Base-by-base conservation (phyloP, 2,329 filamentous ascomycete genomes). In the Simplicillium aogashimaense region DNA sequence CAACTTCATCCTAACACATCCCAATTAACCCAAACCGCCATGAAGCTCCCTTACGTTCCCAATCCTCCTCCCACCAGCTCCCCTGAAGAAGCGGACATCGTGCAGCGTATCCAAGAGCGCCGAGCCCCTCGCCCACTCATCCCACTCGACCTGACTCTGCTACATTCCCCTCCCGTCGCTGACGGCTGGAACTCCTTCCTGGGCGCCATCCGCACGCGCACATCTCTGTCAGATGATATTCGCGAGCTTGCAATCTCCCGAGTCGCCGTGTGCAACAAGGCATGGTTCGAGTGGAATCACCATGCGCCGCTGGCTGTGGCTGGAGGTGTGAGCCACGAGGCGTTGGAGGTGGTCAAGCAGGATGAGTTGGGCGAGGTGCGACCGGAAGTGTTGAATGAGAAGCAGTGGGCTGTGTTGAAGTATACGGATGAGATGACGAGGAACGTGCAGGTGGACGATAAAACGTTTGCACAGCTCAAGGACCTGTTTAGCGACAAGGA, bases 351-450 rank as follows among this genome's bases (percentile, higher is more conserved):
- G 4, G 59, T 72, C 29, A 66, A 63, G 59, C 45, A 46, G 18
- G 53, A 60, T 15, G 52, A 40, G 0, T 45, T 58, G 3, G 49
- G 49, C 1, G 45, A 40, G 11, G 50, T 58, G 41, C 53, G 52
- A 41, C 61, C 54, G 37, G 61, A 46, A 41, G 47, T 58, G 18
- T 52, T 88, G 44, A 75, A 62, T 18, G 70, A 72, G 44, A 69
- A 66, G 55, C 78, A 87, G 61, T 78, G 76, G 67, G 80, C 78
- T 0, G 82, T 86, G 29, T 58, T 90, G 40, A 65, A 71, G 35
- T 89, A 87, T 57, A 74, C 86, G 14, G 86, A 94, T 63, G 83
- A 86, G 56, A 94, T 94, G 83, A 94, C 87, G 37, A 67, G 78
- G 47, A 73, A 76, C 35, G 81, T 90, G 1, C 65, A 70, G 38